Conservation (phyloP, 176 grass and related monocot genomes). For the Lolium rigidum region DNA sequence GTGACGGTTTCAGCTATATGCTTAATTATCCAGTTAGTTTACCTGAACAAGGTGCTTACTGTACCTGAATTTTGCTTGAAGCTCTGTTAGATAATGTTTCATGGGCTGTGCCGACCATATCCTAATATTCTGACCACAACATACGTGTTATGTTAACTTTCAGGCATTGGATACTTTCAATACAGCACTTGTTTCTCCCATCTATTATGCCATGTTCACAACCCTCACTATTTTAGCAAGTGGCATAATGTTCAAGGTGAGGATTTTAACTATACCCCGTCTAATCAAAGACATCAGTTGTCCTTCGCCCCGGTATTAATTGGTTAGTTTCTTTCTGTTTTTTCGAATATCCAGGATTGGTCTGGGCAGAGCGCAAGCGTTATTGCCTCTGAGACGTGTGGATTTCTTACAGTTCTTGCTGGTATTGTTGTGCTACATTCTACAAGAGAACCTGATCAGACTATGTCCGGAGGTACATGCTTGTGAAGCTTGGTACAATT, state of each 20-base stretch:
- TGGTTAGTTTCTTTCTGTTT: conserved; percentile 27
- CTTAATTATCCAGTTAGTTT: conserved; percentile 86
- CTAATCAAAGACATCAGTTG: neutral
- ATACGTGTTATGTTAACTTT: conserved; percentile 17
- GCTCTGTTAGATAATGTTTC: neutral
- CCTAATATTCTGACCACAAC: neutral
- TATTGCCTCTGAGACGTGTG: conserved; percentile 88
- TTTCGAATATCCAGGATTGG: conserved; percentile 74
- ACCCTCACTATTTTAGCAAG: conserved; percentile 97
- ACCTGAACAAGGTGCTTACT: conserved; percentile 86
- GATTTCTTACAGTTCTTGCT: conserved; percentile 89
- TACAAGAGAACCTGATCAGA: conserved; percentile 84
- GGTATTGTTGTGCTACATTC: conserved; percentile 88
- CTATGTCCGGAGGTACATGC: conserved; percentile 62
- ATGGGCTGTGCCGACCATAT: neutral
- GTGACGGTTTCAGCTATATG: conserved; percentile 75
- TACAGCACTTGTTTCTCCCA: conserved; percentile 95
- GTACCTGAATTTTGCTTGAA: neutral
- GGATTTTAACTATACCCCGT: neutral
- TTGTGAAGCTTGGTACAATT: conserved; percentile 21
- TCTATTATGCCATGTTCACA: conserved; percentile 98
- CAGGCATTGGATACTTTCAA: conserved; percentile 98
- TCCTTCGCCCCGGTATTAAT: neutral
- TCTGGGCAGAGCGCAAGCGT: conserved; percentile 92
- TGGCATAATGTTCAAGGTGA: conserved; percentile 99